phyloP scores from a whole-genome alignment of 202 grass and related monocot species.

The Zizania palustris region DNA sequence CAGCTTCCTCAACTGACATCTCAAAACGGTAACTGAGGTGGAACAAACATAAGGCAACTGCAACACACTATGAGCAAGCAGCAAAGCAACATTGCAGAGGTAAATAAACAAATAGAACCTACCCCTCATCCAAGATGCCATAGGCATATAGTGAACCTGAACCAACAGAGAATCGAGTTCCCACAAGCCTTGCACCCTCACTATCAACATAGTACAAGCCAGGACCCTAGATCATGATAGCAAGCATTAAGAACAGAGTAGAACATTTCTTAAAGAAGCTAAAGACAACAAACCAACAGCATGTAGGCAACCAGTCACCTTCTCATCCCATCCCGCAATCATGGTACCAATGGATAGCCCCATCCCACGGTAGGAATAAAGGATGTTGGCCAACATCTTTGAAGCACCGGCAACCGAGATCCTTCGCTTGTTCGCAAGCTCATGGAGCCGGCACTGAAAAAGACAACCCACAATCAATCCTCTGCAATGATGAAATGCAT shows the following conservation, averaged over 20 bases:
- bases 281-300: neutral
- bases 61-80: neutral
- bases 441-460: constrained; percentile 76
- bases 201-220: constrained; percentile 98
- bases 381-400: constrained; percentile 87
- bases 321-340: constrained; percentile 98
- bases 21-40: constrained; percentile 66
- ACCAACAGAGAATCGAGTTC: constrained; percentile 86
- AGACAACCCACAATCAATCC: constrained; percentile 28
- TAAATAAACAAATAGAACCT: constrained; percentile 17
- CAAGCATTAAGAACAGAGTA: constrained; percentile 1
- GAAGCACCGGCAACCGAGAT: constrained; percentile 91
- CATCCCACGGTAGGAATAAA: constrained; percentile 92
- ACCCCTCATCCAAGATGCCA: constrained; percentile 84
- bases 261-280: neutral
- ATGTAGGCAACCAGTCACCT: constrained; percentile 44
- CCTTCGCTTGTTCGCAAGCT: constrained; percentile 87
- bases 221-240: constrained; percentile 66
- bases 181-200: constrained; percentile 89
- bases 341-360: constrained; percentile 93
- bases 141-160: constrained; percentile 97
- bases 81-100: constrained; percentile 14
- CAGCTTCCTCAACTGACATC: constrained; percentile 87
- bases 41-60: constrained; percentile 18
- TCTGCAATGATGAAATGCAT: neutral